Base-by-base conservation (phyloP, 169 alveolate genomes). In the Plasmodium relictum region DNA sequence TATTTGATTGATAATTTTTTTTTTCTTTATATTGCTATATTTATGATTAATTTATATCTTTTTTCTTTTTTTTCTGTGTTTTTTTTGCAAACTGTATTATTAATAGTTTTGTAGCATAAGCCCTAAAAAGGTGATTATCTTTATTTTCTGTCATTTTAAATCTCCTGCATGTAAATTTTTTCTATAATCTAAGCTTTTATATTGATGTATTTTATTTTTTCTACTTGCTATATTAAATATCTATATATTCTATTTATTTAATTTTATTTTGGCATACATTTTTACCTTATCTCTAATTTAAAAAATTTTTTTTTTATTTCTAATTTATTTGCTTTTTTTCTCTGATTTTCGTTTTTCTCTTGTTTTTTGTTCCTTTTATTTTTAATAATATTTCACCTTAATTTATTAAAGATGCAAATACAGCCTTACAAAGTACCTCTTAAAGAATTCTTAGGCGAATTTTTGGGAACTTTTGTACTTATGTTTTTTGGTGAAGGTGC, bases 401-500 rank as follows among this genome's bases (percentile, higher is more conserved):
- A 54, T 10, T 37, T 24, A 8, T 3, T 16, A 68, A 44, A 73
- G 61, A 74, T 74, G 88, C 73, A 74, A 20, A 37, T 61, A 18
- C 26, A 12, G 2, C 37, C 65, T 16, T 62, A 37, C 37, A 74
- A 63, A 16, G 37, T 44, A 16, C 20, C 18, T 24, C 22, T 74
- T n/a, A 74, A 48, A 50, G 86, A 85, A 31, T 85, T 85, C 58
- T 14, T 85, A 45, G 91, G 91, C 12, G 91, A 85, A 59, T 85
- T 85, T 41, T 18, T 85, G 52, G 91, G 91, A 39, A 85, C 91
- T 16, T 85, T 69, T 26, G 69, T 85, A 5, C 52, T 85, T n/a
- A 85, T 85, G 91, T 85, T 85, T 62, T 22, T 85, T 20, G 91
- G 91, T 41, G 91, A 85, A 70, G 91, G 91, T 24, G 10, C 91